Conservation (phyloP, 768 basidiomycete species). For the Tricholoma matsutake region DNA sequence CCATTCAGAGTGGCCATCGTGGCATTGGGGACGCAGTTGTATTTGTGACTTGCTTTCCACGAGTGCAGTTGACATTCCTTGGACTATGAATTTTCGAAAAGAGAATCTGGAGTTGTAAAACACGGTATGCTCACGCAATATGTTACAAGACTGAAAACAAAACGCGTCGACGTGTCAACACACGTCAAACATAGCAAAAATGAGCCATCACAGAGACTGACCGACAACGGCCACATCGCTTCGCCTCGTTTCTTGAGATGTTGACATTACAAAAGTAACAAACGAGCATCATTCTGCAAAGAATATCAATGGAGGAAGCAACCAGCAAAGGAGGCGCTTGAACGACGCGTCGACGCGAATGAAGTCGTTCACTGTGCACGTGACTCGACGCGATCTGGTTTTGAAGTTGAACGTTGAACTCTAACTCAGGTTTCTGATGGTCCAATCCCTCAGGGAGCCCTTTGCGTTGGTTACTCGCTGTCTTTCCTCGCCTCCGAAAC, state of each 20-base stretch:
- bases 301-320: background rate
- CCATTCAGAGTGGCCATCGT: constrained; percentile 2
- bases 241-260: constrained; percentile 6
- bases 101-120: background rate
- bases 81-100: constrained; percentile 2
- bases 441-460: constrained; percentile 7
- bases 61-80: constrained; percentile 14
- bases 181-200: background rate
- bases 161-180: background rate
- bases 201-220: background rate
- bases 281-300: background rate
- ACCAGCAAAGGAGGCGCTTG: too few relatives aligned
- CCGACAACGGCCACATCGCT: constrained; percentile 12
- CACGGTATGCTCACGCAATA: constrained; percentile 10
- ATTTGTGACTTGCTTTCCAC: constrained; percentile 16
- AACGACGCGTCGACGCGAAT: too few relatives aligned
- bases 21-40: constrained; percentile 5
- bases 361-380: background rate
- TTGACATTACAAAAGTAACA: constrained; percentile 13
- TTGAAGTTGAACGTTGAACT: background rate
- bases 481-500: constrained; percentile 8
- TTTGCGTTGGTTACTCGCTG: constrained; percentile 10
- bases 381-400: constrained; percentile 1
- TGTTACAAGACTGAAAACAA: constrained; percentile 7
- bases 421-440: constrained; percentile 1